Base-by-base conservation (phyloP, 225 moss, liverwort and hornwort species). In the Lunularia cruciata region DNA sequence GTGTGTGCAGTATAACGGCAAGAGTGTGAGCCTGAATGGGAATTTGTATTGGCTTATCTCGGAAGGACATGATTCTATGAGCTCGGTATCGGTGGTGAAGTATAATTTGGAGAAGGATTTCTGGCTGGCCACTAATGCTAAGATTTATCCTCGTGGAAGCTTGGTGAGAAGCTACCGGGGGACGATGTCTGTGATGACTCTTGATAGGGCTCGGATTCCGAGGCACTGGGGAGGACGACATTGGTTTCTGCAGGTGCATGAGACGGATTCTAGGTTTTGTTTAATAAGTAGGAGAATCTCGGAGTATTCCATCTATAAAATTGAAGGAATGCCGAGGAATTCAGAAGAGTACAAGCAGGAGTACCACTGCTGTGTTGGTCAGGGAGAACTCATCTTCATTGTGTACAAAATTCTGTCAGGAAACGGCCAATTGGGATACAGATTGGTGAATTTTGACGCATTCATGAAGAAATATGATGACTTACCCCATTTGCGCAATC, bases 281-380 rank as follows among this genome's bases (percentile, higher is more conserved):
- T 45, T 64, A 7, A 16, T 64, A 32, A 45, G 46, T 32, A 64
- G 31, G 38, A 28, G 64, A 31, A 64, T 64, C 7, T 28, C 64
- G 0, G 45, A 64, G 19, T 64, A 45, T 23, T 64, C 64, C 19
- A 64, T 46, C 28, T 64, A 47, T 7, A 64, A 46, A 46, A 64
- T 64, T 28, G 64, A 64, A 12, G 19, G 28, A 0, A 45, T 64
- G 64, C 64, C 45, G 2, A 63, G 14, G 13, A 0, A 43, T 64
- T 38, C 60, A 11, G 15, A 31, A 7, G 64, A 46, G 23, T 47
- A 64, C 28, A 64, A 13, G 8, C 64, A 43, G 45, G 64, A 64
- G 64, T 64, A 64, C 26, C 64, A 64, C 31, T 47, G 45, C 30
- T 64, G 64, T 64, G 64, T 64, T 45, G 64, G 64, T 25, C 64